These are phyloP conservation scores for Nicotiana sylvestris DNA, from an alignment of 257 asterid species.

Conservation along the genomic window DNA sequence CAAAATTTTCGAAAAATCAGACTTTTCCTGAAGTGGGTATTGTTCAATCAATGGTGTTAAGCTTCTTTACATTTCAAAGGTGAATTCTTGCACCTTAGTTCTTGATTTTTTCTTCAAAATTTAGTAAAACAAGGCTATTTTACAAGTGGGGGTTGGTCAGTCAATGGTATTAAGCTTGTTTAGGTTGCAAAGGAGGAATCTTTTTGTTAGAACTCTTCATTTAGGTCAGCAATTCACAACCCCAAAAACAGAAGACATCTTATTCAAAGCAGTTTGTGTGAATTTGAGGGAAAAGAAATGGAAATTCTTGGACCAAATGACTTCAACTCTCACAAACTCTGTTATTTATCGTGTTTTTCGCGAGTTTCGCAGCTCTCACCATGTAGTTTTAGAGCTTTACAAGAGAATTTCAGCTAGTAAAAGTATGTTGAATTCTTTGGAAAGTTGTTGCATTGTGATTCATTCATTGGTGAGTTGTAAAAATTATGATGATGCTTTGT, in stretches of 20 bases:
- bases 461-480: constrained; percentile 47
- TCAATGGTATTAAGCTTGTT: constrained; percentile 61
- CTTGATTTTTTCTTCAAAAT: background rate
- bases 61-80: background rate
- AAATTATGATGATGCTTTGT: constrained; percentile 57
- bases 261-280: constrained; percentile 58
- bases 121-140: background rate
- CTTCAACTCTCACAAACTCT: constrained; percentile 37
- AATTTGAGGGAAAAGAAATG: constrained; percentile 70
- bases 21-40: background rate
- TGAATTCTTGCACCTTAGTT: background rate
- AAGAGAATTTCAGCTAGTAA: constrained; percentile 30
- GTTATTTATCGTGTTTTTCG: constrained; percentile 46
- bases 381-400: constrained; percentile 46
- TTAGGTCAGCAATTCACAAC: constrained; percentile 36
- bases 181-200: constrained; percentile 30
- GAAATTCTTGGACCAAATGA: constrained; percentile 53
- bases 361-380: constrained; percentile 54
- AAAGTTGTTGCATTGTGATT: constrained; percentile 50
- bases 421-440: constrained; percentile 36
- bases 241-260: constrained; percentile 57
- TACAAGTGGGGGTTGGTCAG: constrained; percentile 14
- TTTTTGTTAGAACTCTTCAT: constrained; percentile 53
- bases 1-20: background rate
- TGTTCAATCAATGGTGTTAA: background rate